Evolutionary conservation across 176 grass and related monocot species (phyloP).

Genomic region (Miscanthus lutarioriparius): DNA sequence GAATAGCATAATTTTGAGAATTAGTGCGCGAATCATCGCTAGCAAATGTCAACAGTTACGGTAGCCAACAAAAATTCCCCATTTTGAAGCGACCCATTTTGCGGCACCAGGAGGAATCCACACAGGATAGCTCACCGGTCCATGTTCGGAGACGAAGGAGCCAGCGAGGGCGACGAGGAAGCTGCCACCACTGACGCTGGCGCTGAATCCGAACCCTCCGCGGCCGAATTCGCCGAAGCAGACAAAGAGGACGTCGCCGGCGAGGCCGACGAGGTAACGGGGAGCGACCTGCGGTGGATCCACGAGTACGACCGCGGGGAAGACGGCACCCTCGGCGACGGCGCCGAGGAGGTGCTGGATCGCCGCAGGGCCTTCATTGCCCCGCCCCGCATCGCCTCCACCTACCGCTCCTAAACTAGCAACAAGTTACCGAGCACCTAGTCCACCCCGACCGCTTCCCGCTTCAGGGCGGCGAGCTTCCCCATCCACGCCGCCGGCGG

Average conservation of each 20-base stretch:
- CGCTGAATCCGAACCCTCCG: constrained; percentile 12
- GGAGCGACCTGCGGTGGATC: constrained; percentile 73
- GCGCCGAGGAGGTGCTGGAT: constrained; percentile 62
- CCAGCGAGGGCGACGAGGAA: constrained; percentile 37
- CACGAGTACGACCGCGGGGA: constrained; percentile 62
- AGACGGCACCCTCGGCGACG: constrained; percentile 44
- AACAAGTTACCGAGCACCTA: background rate
- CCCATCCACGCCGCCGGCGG: constrained; percentile 28
- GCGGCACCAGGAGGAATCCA: background rate
- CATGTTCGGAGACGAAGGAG: constrained; percentile 47
- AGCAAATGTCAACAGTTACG: background rate
- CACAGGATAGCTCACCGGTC: constrained; percentile 48
- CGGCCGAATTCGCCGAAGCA: constrained; percentile 23
- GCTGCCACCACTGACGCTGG: constrained; percentile 35
- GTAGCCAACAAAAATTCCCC: constrained; percentile 25
- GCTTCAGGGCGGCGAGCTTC: constrained; percentile 1
- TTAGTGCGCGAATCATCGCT: background rate
- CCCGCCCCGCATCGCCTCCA: background rate
- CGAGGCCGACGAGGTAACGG: constrained; percentile 51
- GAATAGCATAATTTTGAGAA: background rate
- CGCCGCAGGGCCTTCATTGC: constrained; percentile 76
- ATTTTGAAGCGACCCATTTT: constrained; percentile 26
- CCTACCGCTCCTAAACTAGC: background rate
- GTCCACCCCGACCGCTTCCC: constrained; percentile 33
- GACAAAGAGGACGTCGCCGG: constrained; percentile 43